Conservation (phyloP, 2,329 filamentous ascomycete species). For the Cladosporium oxysporum region DNA sequence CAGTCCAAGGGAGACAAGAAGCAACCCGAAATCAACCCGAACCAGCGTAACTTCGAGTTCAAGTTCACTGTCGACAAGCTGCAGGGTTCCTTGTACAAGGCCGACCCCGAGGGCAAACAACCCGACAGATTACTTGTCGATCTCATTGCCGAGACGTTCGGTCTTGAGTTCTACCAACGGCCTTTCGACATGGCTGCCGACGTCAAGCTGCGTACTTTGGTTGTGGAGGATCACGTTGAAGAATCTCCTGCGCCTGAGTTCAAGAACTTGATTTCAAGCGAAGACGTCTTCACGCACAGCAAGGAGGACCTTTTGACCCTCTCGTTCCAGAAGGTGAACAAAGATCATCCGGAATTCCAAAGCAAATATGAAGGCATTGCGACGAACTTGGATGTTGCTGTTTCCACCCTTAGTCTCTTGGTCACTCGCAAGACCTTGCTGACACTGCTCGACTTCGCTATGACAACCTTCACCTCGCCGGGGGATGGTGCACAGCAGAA, state of each 20-base stretch:
- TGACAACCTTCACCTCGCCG: slow-evolving; percentile 75
- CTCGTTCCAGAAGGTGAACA: slow-evolving; percentile 87
- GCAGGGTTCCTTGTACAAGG: slow-evolving; percentile 86
- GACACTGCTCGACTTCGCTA: slow-evolving; percentile 89
- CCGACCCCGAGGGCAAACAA: slow-evolving; percentile 74
- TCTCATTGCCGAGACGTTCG: slow-evolving; percentile 84
- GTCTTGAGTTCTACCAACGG: slow-evolving; percentile 82
- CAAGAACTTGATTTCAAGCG: slow-evolving; percentile 95
- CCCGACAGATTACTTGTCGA: slow-evolving; percentile 85
- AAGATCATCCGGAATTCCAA: slow-evolving; percentile 89
- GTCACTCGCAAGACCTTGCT: slow-evolving; percentile 91
- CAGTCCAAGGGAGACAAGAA: slow-evolving; percentile 54
- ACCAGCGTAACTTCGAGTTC: slow-evolving; percentile 92
- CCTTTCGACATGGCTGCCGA: slow-evolving; percentile 93
- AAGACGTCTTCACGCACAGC: slow-evolving; percentile 67
- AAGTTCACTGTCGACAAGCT: slow-evolving; percentile 94
- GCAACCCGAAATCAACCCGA: slow-evolving; percentile 58
- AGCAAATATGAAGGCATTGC: slow-evolving; percentile 89
- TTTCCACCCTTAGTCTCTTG: slow-evolving; percentile 94
- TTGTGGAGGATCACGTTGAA: slow-evolving; percentile 92
- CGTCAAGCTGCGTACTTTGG: slow-evolving; percentile 81
- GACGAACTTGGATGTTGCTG: slow-evolving; percentile 84
- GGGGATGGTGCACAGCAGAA: slow-evolving; percentile 26
- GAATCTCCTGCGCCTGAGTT: slow-evolving; percentile 84
- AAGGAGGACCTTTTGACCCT: slow-evolving; percentile 81